Evolutionary conservation across 2,329 filamentous ascomycete genomes (phyloP).

Genomic region (Trichoderma oligosporum): DNA sequence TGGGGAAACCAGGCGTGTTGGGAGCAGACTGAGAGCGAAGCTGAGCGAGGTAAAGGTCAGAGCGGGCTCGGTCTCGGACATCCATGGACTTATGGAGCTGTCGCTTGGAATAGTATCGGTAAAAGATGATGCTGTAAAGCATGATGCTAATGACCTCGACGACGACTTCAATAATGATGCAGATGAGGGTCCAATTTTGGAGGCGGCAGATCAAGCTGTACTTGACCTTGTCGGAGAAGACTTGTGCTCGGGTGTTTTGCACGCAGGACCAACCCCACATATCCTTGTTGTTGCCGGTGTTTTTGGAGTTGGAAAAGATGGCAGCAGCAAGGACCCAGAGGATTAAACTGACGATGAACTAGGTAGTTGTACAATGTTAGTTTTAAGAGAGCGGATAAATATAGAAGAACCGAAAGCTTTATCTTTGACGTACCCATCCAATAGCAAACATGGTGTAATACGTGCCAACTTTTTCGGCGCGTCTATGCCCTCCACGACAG

Average conservation of each 20-base stretch:
- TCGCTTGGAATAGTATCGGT: conserved; percentile 95
- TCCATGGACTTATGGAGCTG: conserved; percentile 97
- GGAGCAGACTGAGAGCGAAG: conserved; percentile 82
- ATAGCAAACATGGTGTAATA: conserved; percentile 96
- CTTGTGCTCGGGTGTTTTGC: conserved; percentile 72
- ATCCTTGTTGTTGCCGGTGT: conserved; percentile 70
- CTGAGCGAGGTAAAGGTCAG: conserved; percentile 89
- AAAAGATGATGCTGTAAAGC: conserved; percentile 93
- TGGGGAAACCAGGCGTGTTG: conserved; percentile 82
- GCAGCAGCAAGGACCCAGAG: conserved; percentile 89
- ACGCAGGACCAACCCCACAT: conserved; percentile 99
- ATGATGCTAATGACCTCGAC: conserved; percentile 86
- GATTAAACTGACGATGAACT: conserved; percentile 83
- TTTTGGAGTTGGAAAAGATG: conserved; percentile 73
- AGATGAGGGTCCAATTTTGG: conserved; percentile 90
- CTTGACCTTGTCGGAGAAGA: conserved; percentile 77
- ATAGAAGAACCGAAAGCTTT: not conserved
- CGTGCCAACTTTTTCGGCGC: conserved; percentile 87
- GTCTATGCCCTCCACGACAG: conserved; percentile 79
- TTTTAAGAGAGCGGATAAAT: no score
- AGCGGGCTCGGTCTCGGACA: conserved; percentile 85
- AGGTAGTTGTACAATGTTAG: conserved; percentile 1
- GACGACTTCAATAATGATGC: conserved; percentile 94
- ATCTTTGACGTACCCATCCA: conserved; percentile 56
- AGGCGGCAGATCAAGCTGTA: conserved; percentile 90